phyloP scores from a whole-genome alignment of 2,329 filamentous ascomycete species.

The Apiospora saccharicola region DNA sequence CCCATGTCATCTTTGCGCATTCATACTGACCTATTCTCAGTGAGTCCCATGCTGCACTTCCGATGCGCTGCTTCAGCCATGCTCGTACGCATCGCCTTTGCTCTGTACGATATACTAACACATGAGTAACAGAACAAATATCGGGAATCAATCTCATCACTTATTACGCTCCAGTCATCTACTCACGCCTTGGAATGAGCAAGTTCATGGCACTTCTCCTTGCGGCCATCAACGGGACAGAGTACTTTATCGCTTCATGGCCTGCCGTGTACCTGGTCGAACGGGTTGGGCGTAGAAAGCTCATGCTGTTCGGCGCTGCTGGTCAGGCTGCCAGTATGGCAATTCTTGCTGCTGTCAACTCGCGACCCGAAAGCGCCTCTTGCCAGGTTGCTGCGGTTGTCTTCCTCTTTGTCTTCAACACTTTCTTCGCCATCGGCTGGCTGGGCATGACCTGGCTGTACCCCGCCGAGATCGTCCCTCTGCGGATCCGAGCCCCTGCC shows the following conservation, averaged over 20 bases:
- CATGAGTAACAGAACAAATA: conserved; percentile 55
- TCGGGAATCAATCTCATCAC: conserved; percentile 52
- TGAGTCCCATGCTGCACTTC: neutral
- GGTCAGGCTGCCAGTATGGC: conserved; percentile 73
- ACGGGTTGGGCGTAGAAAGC: conserved; percentile 69
- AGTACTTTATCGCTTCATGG: conserved; percentile 66
- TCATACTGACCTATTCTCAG: neutral
- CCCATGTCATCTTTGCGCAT: conserved; percentile 24
- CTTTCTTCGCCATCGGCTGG: conserved; percentile 61
- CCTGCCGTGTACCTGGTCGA: conserved; percentile 68
- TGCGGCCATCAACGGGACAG: conserved; percentile 58
- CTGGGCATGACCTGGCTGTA: conserved; percentile 65
- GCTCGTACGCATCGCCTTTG: neutral
- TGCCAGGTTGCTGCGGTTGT: conserved; percentile 44
- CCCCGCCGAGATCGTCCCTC: conserved; percentile 63
- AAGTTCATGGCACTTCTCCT: conserved; percentile 64
- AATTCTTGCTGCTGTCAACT: conserved; percentile 58
- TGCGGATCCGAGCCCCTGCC: conserved; percentile 61
- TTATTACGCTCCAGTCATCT: conserved; percentile 58
- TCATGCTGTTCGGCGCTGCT: conserved; percentile 74
- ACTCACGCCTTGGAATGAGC: conserved; percentile 57
- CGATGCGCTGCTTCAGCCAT: neutral
- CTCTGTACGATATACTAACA: conserved; percentile 44
- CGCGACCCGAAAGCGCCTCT: conserved; percentile 35
- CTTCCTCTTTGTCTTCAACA: conserved; percentile 60